Evolutionary conservation across 225 moss, liverwort and hornwort species (phyloP).

Genomic region (Marchantia polymorpha): DNA sequence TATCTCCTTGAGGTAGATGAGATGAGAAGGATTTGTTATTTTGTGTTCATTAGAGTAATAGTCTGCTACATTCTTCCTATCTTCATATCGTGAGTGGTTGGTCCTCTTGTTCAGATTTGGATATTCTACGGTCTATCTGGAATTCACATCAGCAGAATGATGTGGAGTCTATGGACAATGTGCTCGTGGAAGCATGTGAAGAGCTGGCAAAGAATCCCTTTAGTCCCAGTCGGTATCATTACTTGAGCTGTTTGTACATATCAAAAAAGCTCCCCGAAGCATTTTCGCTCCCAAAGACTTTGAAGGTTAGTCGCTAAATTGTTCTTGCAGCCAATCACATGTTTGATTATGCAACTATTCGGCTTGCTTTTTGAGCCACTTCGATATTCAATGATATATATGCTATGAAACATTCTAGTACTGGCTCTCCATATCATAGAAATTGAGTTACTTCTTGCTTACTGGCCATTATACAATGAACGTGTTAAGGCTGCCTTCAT

Average conservation of each 20-base stretch:
- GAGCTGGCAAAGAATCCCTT: conserved; percentile 72
- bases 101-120: conserved; percentile 54
- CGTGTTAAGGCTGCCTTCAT: too few relatives aligned
- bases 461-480: too few relatives aligned
- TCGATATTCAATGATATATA: not conserved
- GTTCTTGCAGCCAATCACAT: not conserved
- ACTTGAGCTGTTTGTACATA: conserved; percentile 76
- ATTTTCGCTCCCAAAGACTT: conserved; percentile 78
- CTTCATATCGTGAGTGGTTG: too few relatives aligned
- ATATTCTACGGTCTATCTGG: conserved; percentile 81
- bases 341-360: not conserved
- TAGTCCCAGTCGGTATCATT: conserved; percentile 85
- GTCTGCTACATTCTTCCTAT: not conserved
- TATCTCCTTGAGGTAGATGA: not conserved
- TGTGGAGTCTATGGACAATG: conserved; percentile 66
- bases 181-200: conserved; percentile 69
- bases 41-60: not conserved
- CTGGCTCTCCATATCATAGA: not conserved
- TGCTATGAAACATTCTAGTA: not conserved
- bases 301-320: conserved; percentile 52
- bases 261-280: conserved; percentile 92
- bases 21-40: not conserved
- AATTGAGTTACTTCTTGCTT: too few relatives aligned
- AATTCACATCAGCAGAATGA: conserved; percentile 81
- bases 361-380: not conserved